Percentiles rank a stretch among this genome's conserved stretches.
These are phyloP conservation scores for Geotrichum aggregatum DNA, from an alignment of 1,139 yeast species.

Conservation along the genomic window DNA sequence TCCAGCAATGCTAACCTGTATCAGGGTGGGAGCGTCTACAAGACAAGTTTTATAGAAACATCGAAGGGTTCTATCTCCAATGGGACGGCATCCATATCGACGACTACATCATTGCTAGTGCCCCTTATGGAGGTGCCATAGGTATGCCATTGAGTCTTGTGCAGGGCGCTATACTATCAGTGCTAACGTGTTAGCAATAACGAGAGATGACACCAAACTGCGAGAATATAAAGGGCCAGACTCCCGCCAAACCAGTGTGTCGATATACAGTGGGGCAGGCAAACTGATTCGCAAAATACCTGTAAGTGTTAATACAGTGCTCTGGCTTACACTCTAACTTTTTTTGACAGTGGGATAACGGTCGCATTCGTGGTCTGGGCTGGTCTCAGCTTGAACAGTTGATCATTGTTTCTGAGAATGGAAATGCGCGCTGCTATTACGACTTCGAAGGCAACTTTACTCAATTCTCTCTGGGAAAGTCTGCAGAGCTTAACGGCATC, in stretches of 20 bases:
- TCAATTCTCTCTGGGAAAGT: slow-evolving; percentile 45
- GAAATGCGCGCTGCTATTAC: slow-evolving; percentile 58
- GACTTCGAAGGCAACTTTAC: slow-evolving; percentile 67
- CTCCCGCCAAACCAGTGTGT: slow-evolving; percentile 36
- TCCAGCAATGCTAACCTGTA: background rate
- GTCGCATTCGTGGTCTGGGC: slow-evolving; percentile 55
- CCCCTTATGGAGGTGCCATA: slow-evolving; percentile 46
- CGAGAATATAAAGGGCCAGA: slow-evolving; percentile 32
- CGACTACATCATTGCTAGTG: slow-evolving; percentile 40
- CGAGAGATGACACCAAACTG: slow-evolving; percentile 28
- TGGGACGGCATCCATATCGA: slow-evolving; percentile 36
- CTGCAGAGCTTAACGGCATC: slow-evolving; percentile 41
- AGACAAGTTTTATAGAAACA: slow-evolving; percentile 35
- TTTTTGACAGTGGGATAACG: slow-evolving; percentile 41
- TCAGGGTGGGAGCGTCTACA: slow-evolving; percentile 39
- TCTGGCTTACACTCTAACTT: slow-evolving; percentile 15
- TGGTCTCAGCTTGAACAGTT: slow-evolving; percentile 57
- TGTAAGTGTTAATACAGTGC: background rate
- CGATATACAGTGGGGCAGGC: slow-evolving; percentile 55
- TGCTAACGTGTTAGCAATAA: slow-evolving; percentile 21
- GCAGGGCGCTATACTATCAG: too few relatives aligned
- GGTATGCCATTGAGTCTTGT: slow-evolving; percentile 34
- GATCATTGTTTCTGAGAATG: slow-evolving; percentile 58
- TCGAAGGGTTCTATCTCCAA: slow-evolving; percentile 38
- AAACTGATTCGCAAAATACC: slow-evolving; percentile 46